These are phyloP conservation scores for Teratosphaeria destructans DNA, from an alignment of 2,329 filamentous ascomycete species.

Conservation along the genomic window DNA sequence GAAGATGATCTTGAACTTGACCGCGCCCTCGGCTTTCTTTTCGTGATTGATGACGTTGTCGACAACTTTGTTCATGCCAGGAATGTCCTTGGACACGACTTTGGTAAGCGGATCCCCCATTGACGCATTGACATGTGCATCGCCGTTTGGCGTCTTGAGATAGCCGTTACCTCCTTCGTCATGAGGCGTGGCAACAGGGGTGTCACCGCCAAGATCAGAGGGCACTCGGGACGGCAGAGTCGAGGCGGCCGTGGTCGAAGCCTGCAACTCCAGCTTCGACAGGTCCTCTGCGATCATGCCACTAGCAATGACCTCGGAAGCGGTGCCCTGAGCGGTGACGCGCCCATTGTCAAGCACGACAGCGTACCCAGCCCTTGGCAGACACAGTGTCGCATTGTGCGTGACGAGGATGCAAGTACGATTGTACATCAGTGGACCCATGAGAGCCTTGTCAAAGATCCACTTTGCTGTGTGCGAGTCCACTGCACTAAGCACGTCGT, in stretches of 20 bases:
- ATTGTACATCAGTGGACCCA: slow-evolving; percentile 75
- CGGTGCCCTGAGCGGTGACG: slow-evolving; percentile 63
- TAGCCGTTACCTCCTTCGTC: slow-evolving; percentile 31
- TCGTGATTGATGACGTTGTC: slow-evolving; percentile 52
- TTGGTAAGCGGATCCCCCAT: slow-evolving; percentile 38
- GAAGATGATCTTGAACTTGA: slow-evolving; percentile 76
- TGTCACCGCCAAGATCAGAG: slow-evolving; percentile 58
- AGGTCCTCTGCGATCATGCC: slow-evolving; percentile 83
- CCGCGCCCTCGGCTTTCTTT: slow-evolving; percentile 70
- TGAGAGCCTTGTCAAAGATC: slow-evolving; percentile 91
- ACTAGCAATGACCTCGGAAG: slow-evolving; percentile 70
- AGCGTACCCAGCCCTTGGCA: slow-evolving; percentile 68
- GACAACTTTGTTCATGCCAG: slow-evolving; percentile 25
- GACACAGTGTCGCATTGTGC: slow-evolving; percentile 83
- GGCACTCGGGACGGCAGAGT: slow-evolving; percentile 66
- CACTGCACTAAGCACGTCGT: slow-evolving; percentile 92
- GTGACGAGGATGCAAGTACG: slow-evolving; percentile 93
- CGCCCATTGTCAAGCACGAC: slow-evolving; percentile 83
- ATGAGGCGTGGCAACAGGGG: slow-evolving; percentile 19
- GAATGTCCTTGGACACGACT: slow-evolving; percentile 29
- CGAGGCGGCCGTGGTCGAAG: slow-evolving; percentile 55
- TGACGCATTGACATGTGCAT: slow-evolving; percentile 21
- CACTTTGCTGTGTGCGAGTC: slow-evolving; percentile 97
- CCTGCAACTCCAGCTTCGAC: slow-evolving; percentile 49
- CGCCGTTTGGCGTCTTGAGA: slow-evolving; percentile 31